Conservation (phyloP, 2,329 filamentous ascomycete species). For the Alternaria sp. region DNA sequence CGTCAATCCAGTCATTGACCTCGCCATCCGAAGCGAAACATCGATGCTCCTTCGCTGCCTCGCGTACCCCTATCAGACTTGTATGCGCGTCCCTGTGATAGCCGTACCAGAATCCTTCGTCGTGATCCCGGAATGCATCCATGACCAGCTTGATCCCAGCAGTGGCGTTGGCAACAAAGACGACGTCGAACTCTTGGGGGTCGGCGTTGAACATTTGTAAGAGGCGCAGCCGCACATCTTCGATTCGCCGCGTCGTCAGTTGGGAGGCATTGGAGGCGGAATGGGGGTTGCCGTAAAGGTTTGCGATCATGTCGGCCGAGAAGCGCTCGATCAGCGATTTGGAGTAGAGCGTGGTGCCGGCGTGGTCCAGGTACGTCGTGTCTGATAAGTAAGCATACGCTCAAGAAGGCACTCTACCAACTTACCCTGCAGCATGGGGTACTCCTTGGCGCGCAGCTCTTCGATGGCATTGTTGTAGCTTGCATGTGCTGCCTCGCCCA, state of each 20-base stretch:
- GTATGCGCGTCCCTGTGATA: conserved; percentile 89
- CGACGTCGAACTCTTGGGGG: conserved; percentile 80
- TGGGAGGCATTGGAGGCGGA: conserved; percentile 84
- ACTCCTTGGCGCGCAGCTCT: conserved; percentile 64
- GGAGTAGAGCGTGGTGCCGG: conserved; percentile 83
- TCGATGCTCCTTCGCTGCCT: conserved; percentile 67
- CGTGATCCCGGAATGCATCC: conserved; percentile 73
- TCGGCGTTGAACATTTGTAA: conserved; percentile 82
- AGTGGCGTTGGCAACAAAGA: conserved; percentile 93
- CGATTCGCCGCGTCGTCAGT: conserved; percentile 73
- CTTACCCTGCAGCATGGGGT: conserved; percentile 72
- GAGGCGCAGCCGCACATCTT: conserved; percentile 74
- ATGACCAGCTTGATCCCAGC: conserved; percentile 86
- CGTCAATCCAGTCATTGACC: conserved; percentile 69
- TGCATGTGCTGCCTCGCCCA: conserved; percentile 34
- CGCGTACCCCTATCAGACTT: conserved; percentile 79
- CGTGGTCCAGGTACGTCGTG: conserved; percentile 88
- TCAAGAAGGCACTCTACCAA: not conserved
- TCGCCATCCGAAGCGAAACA: conserved; percentile 71
- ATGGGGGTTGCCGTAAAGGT: conserved; percentile 89
- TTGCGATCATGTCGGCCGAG: conserved; percentile 76
- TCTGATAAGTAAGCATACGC: conserved; percentile 54
- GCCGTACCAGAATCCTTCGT: conserved; percentile 77
- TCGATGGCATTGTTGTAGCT: conserved; percentile 67
- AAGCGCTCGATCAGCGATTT: conserved; percentile 83